These are phyloP conservation scores for Aureococcus anophagefferens DNA, from an alignment of 108 stramenopile genomes.

Conservation along the genomic window DNA sequence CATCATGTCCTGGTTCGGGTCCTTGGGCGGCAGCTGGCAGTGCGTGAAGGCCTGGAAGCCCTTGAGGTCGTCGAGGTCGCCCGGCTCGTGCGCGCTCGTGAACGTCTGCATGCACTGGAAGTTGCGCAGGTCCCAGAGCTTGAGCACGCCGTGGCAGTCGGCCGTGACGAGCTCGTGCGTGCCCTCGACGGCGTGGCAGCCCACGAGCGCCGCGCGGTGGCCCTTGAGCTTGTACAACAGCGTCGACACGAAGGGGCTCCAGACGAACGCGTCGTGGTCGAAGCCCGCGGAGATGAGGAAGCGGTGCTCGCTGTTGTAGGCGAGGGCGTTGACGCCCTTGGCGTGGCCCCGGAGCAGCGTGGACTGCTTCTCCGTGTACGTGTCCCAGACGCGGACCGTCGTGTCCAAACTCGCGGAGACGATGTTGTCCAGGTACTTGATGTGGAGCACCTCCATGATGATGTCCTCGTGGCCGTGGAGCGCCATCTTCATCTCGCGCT, in stretches of 20 bases:
- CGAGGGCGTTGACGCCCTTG: slow-evolving; percentile 42
- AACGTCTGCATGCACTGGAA: slow-evolving; percentile 50
- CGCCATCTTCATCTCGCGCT: slow-evolving; percentile 18
- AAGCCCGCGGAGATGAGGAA: slow-evolving; percentile 46
- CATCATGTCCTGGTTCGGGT: slow-evolving; percentile 18
- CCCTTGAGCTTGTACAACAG: slow-evolving; percentile 36
- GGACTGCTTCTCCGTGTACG: slow-evolving; percentile 37
- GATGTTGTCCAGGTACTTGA: slow-evolving; percentile 37
- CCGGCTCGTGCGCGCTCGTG: slow-evolving; percentile 13
- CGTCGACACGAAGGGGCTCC: slow-evolving; percentile 45
- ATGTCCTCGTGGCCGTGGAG: slow-evolving; percentile 43
- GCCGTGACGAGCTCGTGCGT: slow-evolving; percentile 48
- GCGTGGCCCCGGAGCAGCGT: slow-evolving; percentile 36
- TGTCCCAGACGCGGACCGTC: slow-evolving; percentile 45
- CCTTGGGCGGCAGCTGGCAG: slow-evolving; percentile 11
- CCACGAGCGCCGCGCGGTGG: slow-evolving; percentile 37
- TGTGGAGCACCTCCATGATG: slow-evolving; percentile 35
- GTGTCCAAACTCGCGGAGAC: slow-evolving; percentile 43
- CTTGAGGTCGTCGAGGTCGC: slow-evolving; percentile 15
- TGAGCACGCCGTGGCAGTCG: slow-evolving; percentile 29
- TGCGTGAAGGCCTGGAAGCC: slow-evolving; percentile 29
- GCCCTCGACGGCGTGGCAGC: slow-evolving; percentile 38
- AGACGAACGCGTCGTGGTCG: slow-evolving; percentile 48
- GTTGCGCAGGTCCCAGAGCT: slow-evolving; percentile 48
- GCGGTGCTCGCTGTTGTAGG: slow-evolving; percentile 39